Percentiles rank a stretch among this genome's conserved stretches.
Evolutionary conservation across 1,284 basidiomycete species (phyloP).

Genomic region (Tilletiopsis washingtonensis): DNA sequence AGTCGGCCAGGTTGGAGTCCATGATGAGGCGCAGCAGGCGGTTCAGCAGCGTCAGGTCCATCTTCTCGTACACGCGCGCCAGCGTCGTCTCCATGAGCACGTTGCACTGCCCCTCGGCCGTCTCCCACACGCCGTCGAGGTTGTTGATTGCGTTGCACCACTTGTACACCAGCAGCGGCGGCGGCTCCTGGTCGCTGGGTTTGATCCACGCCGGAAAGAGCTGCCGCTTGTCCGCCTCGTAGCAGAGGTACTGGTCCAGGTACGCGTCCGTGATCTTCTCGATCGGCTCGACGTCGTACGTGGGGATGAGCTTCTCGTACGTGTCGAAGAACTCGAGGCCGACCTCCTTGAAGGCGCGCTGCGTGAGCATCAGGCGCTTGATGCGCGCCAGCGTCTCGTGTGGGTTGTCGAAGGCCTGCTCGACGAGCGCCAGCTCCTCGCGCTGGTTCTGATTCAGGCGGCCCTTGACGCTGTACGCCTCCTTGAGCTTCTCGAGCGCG

Average conservation of each 20-base stretch:
- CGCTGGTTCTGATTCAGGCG: constrained; percentile 46
- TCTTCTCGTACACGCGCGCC: constrained; percentile 45
- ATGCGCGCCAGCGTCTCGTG: constrained; percentile 46
- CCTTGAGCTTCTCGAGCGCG: constrained; percentile 45
- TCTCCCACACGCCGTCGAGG: constrained; percentile 43
- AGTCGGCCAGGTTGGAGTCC: constrained; percentile 47
- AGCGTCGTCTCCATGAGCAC: constrained; percentile 47
- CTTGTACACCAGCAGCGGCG: constrained; percentile 47
- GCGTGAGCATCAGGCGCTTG: constrained; percentile 47
- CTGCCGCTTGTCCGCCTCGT: constrained; percentile 47
- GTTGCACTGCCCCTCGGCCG: constrained; percentile 43
- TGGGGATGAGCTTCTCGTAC: constrained; percentile 42
- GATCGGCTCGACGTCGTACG: constrained; percentile 47
- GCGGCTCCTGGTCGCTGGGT: constrained; percentile 45
- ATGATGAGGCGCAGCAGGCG: constrained; percentile 46
- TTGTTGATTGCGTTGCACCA: constrained; percentile 48
- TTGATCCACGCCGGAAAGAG: constrained; percentile 48
- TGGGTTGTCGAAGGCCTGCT: constrained; percentile 47
- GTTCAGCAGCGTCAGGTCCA: constrained; percentile 46
- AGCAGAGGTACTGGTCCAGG: constrained; percentile 45
- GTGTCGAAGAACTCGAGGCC: constrained; percentile 47
- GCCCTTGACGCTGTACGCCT: constrained; percentile 45
- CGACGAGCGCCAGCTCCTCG: constrained; percentile 46
- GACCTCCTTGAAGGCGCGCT: constrained; percentile 47
- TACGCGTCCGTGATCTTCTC: constrained; percentile 48